Base-by-base conservation (phyloP, 2,329 filamentous ascomycete species). In the Emergomyces africanus region DNA sequence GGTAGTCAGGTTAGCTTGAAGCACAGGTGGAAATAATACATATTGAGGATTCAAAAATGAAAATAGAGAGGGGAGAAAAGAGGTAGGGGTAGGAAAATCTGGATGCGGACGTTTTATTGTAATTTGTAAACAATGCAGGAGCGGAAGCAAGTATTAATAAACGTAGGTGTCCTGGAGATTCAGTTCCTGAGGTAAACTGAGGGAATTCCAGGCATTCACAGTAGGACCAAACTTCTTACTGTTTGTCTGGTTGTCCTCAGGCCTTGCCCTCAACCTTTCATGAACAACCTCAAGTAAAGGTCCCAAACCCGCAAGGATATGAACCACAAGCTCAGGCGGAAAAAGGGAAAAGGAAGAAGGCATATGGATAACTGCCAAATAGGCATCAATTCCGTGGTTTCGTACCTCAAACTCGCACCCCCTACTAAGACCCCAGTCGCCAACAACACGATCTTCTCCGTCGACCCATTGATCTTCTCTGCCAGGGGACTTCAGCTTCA, bases 401-500 rank as follows among this genome's bases (percentile, higher is more conserved):
- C 66, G 23, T 63, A 78, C 73, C 69, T 76, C 72, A 58, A 78
- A 74, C 61, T 77, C 75, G 58, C 69, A 70, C 6, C 75, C 74
- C 61, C 71, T 74, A 33, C 63, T 67, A 44, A 78, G 59, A 1
- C 69, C 70, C 67, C 70, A 76, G 20, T 79, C 65, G 75, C 81
- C 67, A 90, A 79, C 69, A 57, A 82, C 82, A 57, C 76, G 77
- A 61, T 95, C 89, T 73, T 96, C 90, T 68, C 91, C 83, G 44
- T 79, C 76, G 57, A 85, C 73, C 64, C 89, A 79, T 62, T 79
- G 78, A 63, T 85, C 80, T 66, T 83, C 80, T 59, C 77, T 74
- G 39, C 81, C 81, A 30, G 81, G 78, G 18, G 84, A 77, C 70
- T 86, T 88, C 69, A 96, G 78, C 35, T 79, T 84, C 62, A 99